Evolutionary conservation across 352 stramenopile species (phyloP), one percentile per base, ranked within the genome.

Genomic region (Phytophthora ramorum): DNA sequence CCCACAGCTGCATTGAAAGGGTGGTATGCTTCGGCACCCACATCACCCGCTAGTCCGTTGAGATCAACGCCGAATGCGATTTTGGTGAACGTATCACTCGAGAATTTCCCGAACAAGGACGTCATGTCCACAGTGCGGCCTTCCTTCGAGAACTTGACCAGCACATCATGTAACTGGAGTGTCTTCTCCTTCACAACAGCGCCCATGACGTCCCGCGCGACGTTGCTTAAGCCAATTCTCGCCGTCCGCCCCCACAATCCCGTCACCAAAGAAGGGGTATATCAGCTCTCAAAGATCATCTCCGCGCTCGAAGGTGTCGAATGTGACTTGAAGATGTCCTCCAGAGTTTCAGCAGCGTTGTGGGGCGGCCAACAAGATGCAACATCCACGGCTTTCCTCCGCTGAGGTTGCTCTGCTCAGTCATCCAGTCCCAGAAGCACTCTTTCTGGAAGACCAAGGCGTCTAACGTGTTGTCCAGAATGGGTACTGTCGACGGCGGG

Each of bases 301-400:
- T 17, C 84, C 84, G 45, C 90, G 90, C 24, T 71, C 68, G 45
- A 92, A 95, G 20, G 78, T 87, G 34, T 87, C 73, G 56, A 93
- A 34, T 91, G 75, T 2, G 69, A 80, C 53, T 82, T 80, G 45
- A 66, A 59, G 20, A 83, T 66, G 47, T 84, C 78, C 32, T 83
- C 75, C 35, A 79, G 69, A 6, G 52, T 56, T 26, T 75, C 52
- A n/a, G n/a, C n/a, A 83, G 44, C 7, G 59, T 54, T 8, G 71
- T 54, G 5, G 75, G 77, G 16, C 66, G 53, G n/a, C 77, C 74
- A 7, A 83, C 20, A 14, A 76, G 44, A 6, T 47, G 61, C 14
- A 83, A 52, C 61, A 83, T 22, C 54, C 54, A 60, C 10, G 71
- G 75, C 26, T 44, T 58, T 1, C 68, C 71, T 7, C 48, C 34